Base-by-base conservation (phyloP, 2,329 filamentous ascomycete genomes). In the Aspergillus ochraceus region DNA sequence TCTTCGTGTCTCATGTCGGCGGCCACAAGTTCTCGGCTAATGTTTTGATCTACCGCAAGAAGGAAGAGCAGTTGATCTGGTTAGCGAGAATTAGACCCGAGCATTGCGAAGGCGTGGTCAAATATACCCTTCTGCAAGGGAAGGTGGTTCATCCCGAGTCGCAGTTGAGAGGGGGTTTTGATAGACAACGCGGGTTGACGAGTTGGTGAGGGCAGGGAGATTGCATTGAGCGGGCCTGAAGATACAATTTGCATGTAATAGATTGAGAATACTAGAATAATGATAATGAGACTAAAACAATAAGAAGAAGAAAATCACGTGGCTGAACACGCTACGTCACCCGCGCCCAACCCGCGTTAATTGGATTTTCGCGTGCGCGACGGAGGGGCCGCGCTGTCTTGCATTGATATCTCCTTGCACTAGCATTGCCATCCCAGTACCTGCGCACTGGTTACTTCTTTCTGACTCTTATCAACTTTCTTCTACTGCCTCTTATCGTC, bases 1-100 rank as follows among this genome's bases (percentile, higher is more conserved):
- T 95, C 79, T 96, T 94, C 71, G 92, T 97, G 66, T 93, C 88
- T 61, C 93, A 97, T 72, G 91, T 97, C 4, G 93, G 94, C 36
- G 94, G 93, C 0, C 93, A 97, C 80, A 96, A 96, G 80, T 97
- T 94, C 79, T 88, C 88, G 52, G 93, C 93, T 29, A 97, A 97
- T 71, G 86, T 97, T 64, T 88, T 97, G 79, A 80, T 97, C 0
- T 97, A 97, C 74, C 84, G 92, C 19, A 84, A 71, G 59, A 76
- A 74, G 51, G 70, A 70, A 62, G 69, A 72, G 60, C 74, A 76
- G 60, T 74, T 76, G 73, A 94, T 97, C 66, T 97, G 92, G 92
- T 81, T 97, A 47, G 92, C 90, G n/a, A 81, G 93, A 54, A 86
- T 97, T n/a, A 79, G 80, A 68, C 92, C 92, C 0, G 88, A 93